phyloP scores from a whole-genome alignment of 331 rosid species.

The Acacia pycnantha region DNA sequence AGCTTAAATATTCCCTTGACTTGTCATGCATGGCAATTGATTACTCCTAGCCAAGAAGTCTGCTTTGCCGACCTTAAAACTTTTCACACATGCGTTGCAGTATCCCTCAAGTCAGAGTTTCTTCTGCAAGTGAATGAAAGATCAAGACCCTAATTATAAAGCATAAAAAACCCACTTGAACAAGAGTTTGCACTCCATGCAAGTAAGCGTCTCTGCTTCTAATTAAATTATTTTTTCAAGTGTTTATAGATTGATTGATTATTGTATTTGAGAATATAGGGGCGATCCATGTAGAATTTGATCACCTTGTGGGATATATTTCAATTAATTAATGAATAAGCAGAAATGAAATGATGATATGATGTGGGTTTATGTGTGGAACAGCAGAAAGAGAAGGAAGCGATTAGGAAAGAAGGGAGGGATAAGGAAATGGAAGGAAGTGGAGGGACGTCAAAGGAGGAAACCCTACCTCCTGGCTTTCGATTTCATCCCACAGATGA shows the following conservation, averaged over 20 bases:
- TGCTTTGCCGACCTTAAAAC: not conserved
- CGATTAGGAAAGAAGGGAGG: slow-evolving; percentile 33
- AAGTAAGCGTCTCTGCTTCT: slow-evolving; percentile 45
- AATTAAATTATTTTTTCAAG: not conserved
- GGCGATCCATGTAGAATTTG: not conserved
- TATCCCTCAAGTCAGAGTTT: slow-evolving; percentile 43
- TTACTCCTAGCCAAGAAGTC: slow-evolving; percentile 20
- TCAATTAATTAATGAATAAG: not conserved
- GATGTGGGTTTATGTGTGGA: slow-evolving; percentile 32
- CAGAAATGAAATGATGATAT: slow-evolving; percentile 16
- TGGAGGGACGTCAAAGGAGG: slow-evolving; percentile 38
- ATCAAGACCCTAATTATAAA: slow-evolving; percentile 5
- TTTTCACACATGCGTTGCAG: slow-evolving; percentile 20
- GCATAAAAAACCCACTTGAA: slow-evolving; percentile 46
- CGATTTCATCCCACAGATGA: slow-evolving; percentile 94
- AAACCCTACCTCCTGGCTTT: slow-evolving; percentile 85
- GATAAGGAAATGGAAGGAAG: slow-evolving; percentile 51
- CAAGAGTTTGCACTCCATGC: slow-evolving; percentile 52
- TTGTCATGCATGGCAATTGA: slow-evolving; percentile 52
- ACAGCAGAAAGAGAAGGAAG: slow-evolving; percentile 53
- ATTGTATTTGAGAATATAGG: not conserved
- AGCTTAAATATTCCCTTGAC: slow-evolving; percentile 50
- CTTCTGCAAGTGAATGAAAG: slow-evolving; percentile 29
- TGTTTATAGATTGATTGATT: not conserved
- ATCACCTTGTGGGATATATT: not conserved